Evolutionary conservation across 176 grass and related monocot species (phyloP).

Genomic region (Thalia dealbata): DNA sequence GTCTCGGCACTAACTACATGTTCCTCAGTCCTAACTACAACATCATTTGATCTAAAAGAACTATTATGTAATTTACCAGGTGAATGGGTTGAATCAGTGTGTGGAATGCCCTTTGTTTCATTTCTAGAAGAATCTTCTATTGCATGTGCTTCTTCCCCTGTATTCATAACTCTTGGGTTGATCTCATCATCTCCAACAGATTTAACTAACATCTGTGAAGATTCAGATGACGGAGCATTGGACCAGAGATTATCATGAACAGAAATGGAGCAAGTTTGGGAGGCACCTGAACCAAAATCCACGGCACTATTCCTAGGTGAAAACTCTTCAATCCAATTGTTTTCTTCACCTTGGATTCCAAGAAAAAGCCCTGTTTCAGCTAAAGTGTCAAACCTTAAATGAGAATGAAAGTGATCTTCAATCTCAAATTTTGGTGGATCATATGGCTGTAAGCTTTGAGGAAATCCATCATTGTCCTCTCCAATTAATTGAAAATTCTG

Average conservation of each 20-base stretch:
- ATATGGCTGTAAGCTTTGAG: constrained; percentile 59
- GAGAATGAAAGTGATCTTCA: constrained; percentile 68
- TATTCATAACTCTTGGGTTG: constrained; percentile 30
- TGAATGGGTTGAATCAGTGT: constrained; percentile 18
- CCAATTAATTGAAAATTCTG: constrained; percentile 68
- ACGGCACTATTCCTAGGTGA: constrained; percentile 49
- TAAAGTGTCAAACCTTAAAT: constrained; percentile 70
- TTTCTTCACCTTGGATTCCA: constrained; percentile 44
- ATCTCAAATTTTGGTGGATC: constrained; percentile 78
- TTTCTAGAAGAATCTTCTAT: constrained; percentile 15
- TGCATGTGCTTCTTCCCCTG: constrained; percentile 19
- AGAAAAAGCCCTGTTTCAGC: constrained; percentile 67
- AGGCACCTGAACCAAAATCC: constrained; percentile 55
- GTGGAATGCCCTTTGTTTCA: constrained; percentile 5
- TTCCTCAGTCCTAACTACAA: constrained; percentile 15
- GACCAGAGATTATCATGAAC: constrained; percentile 79
- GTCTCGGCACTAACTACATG: constrained; percentile 26
- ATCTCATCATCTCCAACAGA: constrained; percentile 72
- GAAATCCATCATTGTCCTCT: constrained; percentile 57
- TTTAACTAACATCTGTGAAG: constrained; percentile 76
- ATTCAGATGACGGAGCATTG: constrained; percentile 82
- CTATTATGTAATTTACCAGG: constrained; percentile 12
- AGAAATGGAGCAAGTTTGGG: constrained; percentile 47
- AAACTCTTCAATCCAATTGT: constrained; percentile 85
- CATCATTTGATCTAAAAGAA: constrained; percentile 16